Evolutionary conservation across 257 asterid species (phyloP), one percentile per base, ranked within the genome.

Genomic region (Nicotiana obtusifolia): DNA sequence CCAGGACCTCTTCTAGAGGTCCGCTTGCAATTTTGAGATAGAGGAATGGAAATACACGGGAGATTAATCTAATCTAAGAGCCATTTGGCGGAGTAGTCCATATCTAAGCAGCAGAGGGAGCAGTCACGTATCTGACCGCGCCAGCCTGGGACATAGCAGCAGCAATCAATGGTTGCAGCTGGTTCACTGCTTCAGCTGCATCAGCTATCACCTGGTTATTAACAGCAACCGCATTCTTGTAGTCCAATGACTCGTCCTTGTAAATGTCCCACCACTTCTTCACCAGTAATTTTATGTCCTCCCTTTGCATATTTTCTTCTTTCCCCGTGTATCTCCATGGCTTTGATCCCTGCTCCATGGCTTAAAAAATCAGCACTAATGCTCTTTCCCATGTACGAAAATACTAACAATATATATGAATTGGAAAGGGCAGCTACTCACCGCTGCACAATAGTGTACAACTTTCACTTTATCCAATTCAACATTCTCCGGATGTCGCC

Each of bases 401-500:
- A 44, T 47, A 47, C 15, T 47, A 47, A 35, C 9, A 35, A 26
- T 26, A 26, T 26, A 35, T 35, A 7, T 1, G 44, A 35, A 7
- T 6, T 35, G 9, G 44, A 35, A 35, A 35, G 44, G 6, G 44
- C 10, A 35, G 91, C 83, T 22, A 84, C 91, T 67, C 81, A 88
- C 91, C 81, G 92, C 90, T 17, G 91, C 91, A 77, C 94, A 88
- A 81, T 90, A 90, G 82, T 90, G 92, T 22, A 88, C 93, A 28
- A 89, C 92, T 71, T 88, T 89, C 24, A 84, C 89, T 66, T 86
- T 66, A 35, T 88, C 88, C 30, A 89, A 86, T 41, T 86, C 84
- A 54, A 88, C 91, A 7, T 85, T 90, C 84, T 91, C 88, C 0
- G 90, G 93, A 31, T 91, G 92, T n/a, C 91, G 89, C 94, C 94